Evolutionary conservation across 768 basidiomycete genomes (phyloP), one percentile per base, ranked within the genome.

Genomic region (Panus rudis): DNA sequence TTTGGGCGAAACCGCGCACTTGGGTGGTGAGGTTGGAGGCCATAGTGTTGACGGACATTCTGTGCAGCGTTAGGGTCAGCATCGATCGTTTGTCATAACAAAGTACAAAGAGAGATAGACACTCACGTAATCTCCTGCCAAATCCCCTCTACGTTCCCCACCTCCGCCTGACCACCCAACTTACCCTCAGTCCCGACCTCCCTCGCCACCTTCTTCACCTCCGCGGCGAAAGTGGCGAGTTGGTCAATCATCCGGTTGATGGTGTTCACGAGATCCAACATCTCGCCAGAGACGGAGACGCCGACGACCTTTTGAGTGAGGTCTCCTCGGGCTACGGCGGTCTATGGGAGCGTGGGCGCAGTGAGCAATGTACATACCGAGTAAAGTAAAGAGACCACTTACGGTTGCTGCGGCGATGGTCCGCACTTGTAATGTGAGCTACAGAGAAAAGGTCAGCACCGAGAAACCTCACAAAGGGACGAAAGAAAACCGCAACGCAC

Each of bases 181-280:
- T 97, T 97, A n/a, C 96, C 94, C 57, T 97, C 92, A 12, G 94
- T 97, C 35, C 94, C 94, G 57, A 99, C 94, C 63, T 99, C 93
- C 25, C 92, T 71, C 2, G 96, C 96, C 42, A 99, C 94, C 57
- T 94, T 89, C 64, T 92, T 97, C 46, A 97, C 84, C 57, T 86
- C 81, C 21, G 77, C 73, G 38, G 81, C 82, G 60, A 84, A 85
- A 53, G 79, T 75, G 14, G 78, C 78, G 45, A 81, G 61, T 45
- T 78, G 75, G 51, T 78, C 79, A 54, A 81, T 80, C 80, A 81
- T 81, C 62, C 85, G 83, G 65, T 97, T 97, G 78, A 98, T 98
- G 14, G 96, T 98, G 64, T 92, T 91, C 39, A 96, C 93, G 51
- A 99, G 71, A 50, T 80, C 84, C n/a, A 94, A 70, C 70, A 98